phyloP scores from a whole-genome alignment of 495 filamentous ascomycete species.

The Penicillium desertorum region DNA sequence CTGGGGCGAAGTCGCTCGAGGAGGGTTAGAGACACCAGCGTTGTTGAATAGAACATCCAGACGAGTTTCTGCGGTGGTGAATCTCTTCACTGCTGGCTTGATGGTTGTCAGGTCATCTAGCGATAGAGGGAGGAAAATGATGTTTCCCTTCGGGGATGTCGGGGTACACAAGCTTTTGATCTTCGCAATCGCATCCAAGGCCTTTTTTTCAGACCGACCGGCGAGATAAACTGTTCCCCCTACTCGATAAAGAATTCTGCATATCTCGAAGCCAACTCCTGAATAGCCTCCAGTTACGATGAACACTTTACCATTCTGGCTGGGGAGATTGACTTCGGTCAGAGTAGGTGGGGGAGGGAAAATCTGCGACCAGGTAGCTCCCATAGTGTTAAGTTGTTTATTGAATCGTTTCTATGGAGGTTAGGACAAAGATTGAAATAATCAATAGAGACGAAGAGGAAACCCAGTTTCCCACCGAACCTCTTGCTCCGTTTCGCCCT shows the following conservation, averaged over 20 bases:
- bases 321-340: slow-evolving; percentile 32
- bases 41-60: slow-evolving; percentile 59
- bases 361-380: slow-evolving; percentile 22
- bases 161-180: slow-evolving; percentile 25
- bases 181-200: slow-evolving; percentile 32
- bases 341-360: slow-evolving; percentile 34
- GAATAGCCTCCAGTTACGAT: slow-evolving; percentile 42
- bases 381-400: neutral
- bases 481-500: neutral
- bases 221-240: slow-evolving; percentile 47
- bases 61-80: slow-evolving; percentile 38
- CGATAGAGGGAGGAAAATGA: slow-evolving; percentile 46
- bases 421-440: neutral
- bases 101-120: slow-evolving; percentile 53
- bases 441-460: neutral
- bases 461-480: neutral
- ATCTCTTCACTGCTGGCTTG: slow-evolving; percentile 42
- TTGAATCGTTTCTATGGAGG: neutral
- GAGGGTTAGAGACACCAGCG: slow-evolving; percentile 47
- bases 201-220: slow-evolving; percentile 41
- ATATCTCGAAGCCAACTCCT: slow-evolving; percentile 46
- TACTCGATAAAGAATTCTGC: slow-evolving; percentile 40
- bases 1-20: slow-evolving; percentile 30
- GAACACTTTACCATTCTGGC: slow-evolving; percentile 39
- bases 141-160: slow-evolving; percentile 20